Base-by-base conservation (phyloP, 108 stramenopile species). In the Skeletonema marinoi region DNA sequence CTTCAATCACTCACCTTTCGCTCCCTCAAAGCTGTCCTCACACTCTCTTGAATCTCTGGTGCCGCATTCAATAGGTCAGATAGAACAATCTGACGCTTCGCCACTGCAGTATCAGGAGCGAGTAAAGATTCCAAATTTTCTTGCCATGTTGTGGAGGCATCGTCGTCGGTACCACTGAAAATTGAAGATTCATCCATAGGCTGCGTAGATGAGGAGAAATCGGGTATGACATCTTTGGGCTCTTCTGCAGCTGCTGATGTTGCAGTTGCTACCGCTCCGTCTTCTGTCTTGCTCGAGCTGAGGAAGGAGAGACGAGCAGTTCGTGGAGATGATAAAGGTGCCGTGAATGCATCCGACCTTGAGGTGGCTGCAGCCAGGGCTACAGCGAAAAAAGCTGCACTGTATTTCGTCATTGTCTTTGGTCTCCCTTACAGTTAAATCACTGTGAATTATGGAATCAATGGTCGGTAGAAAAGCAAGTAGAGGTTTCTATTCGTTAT, bases 21-120 rank as follows among this genome's bases (percentile, higher is more conserved):
- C 60, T 90, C 89, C 62, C 75, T 66, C 51, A 95, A 51, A 6
- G 93, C 93, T 56, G 78, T 71, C 68, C 78, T 65, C 4, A 95
- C 89, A 73, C 87, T 86, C 25, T 88, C 87, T 56, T 87, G 86
- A 73, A 95, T 95, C 56, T 91, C 74, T 41, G 89, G 78, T 66
- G 88, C 88, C 16, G 91, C 80, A 62, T 74, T 84, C 67, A 92
- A 59, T 41, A 95, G 77, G 62, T 95, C 91, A 30, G 77, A 80
- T 35, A 95, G 48, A 17, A 95, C 76, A 41, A 88, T 82, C 70
- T 95, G 93, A 70, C 91, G 78, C 66, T 89, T 77, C 19, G 90
- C 89, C 29, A 78, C 61, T 16, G 87, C 72, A n/a, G 91, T 92
- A 41, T 73, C 44, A 4, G 93, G 93, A 70, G 87, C 85, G 60